A percentile compares a stretch with the other conserved stretches of the same genome.
phyloP scores from a whole-genome alignment of 768 basidiomycete species.

The Trametes maxima region DNA sequence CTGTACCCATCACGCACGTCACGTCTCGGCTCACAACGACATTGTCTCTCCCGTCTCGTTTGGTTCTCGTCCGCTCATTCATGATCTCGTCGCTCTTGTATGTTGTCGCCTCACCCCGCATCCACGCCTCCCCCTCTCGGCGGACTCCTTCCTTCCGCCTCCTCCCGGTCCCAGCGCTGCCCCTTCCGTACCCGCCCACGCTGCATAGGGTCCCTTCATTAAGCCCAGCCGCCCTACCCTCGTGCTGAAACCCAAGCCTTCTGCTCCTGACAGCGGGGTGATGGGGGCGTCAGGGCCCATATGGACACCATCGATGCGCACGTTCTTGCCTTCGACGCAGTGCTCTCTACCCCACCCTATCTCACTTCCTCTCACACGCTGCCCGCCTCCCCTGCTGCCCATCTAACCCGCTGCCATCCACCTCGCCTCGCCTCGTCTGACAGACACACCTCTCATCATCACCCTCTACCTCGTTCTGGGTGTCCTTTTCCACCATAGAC shows the following conservation, averaged over 20 bases:
- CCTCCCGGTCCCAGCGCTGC: not conserved
- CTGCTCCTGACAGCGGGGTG: too few species aligned
- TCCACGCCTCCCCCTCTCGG: not conserved
- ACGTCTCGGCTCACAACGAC: slow-evolving; percentile 5
- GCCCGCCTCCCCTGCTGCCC: not conserved
- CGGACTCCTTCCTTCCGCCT: not conserved
- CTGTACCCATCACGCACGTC: slow-evolving; percentile 8
- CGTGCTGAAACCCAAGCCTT: too few species aligned
- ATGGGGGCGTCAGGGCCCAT: too few species aligned
- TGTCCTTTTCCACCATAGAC: not conserved
- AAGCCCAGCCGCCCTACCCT: too few species aligned
- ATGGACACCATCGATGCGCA: too few species aligned
- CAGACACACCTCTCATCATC: not conserved
- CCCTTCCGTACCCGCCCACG: not conserved
- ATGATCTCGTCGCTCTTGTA: slow-evolving; percentile 22
- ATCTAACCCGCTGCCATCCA: not conserved
- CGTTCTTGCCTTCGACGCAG: too few species aligned
- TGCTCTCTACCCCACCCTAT: too few species aligned
- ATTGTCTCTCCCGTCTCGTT: not conserved
- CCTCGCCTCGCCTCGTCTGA: not conserved
- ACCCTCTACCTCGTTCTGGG: not conserved
- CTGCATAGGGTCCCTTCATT: too few species aligned
- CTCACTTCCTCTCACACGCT: not conserved
- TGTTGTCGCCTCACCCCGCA: slow-evolving; percentile 18
- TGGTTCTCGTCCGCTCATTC: slow-evolving; percentile 10